phyloP scores from a whole-genome alignment of 495 filamentous ascomycete genomes.

The Neurospora terricola region DNA sequence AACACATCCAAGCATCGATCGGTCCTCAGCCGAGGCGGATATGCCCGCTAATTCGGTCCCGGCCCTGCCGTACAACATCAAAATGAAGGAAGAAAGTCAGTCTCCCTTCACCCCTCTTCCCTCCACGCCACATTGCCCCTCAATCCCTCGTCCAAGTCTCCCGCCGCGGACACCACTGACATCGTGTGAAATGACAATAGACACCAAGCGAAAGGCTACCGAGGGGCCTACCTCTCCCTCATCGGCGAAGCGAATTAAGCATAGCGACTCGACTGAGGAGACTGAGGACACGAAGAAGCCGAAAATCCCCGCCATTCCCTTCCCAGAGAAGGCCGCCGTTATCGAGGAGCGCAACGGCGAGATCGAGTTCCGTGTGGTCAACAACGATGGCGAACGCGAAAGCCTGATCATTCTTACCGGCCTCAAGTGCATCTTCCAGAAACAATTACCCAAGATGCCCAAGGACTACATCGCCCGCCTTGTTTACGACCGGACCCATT shows the following conservation, averaged over 20 bases:
- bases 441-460: conserved; percentile 97
- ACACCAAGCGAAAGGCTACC: conserved; percentile 67
- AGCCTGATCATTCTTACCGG: conserved; percentile 92
- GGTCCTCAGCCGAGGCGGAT: not conserved
- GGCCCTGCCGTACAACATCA: conserved; percentile 9
- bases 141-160: not conserved
- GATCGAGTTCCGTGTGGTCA: conserved; percentile 95
- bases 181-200: conserved; percentile 22
- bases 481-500: conserved; percentile 92
- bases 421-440: conserved; percentile 96
- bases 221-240: conserved; percentile 56
- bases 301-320: conserved; percentile 52
- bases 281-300: conserved; percentile 33
- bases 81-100: conserved; percentile 42
- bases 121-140: not conserved
- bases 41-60: conserved; percentile 4
- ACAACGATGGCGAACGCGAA: conserved; percentile 83
- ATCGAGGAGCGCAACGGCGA: conserved; percentile 90
- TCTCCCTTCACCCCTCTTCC: not conserved
- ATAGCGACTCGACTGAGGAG: conserved; percentile 45
- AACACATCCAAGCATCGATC: not conserved
- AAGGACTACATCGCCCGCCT: conserved; percentile 97
- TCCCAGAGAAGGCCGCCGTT: conserved; percentile 86
- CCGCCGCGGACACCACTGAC: not conserved
- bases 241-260: conserved; percentile 54